These are phyloP conservation scores for Acanthochlamys bracteata DNA, from an alignment of 106 monocot species.

Conservation along the genomic window DNA sequence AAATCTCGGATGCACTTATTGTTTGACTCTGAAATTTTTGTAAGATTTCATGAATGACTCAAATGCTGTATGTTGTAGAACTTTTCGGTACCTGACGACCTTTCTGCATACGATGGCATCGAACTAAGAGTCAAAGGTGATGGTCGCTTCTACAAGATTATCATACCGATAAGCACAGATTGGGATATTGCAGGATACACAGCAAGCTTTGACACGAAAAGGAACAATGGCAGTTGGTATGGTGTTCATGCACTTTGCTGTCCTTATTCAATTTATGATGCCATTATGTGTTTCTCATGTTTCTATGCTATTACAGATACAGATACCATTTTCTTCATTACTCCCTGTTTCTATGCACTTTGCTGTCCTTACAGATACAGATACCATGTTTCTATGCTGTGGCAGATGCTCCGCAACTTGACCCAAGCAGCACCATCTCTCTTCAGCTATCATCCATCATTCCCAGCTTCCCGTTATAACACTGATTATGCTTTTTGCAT, in stretches of 20 bases:
- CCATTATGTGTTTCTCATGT: neutral
- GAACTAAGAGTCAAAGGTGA: slow-evolving; percentile 83
- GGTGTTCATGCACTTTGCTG: slow-evolving; percentile 2
- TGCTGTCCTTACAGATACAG: slow-evolving; percentile 72
- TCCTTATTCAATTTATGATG: neutral
- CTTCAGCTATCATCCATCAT: slow-evolving; percentile 35
- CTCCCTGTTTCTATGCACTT: slow-evolving; percentile 77
- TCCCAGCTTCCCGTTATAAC: neutral
- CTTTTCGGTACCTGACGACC: slow-evolving; percentile 76
- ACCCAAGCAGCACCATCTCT: slow-evolving; percentile 64
- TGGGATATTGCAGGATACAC: slow-evolving; percentile 95
- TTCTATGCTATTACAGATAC: slow-evolving; percentile 44
- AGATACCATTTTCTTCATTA: slow-evolving; percentile 78
- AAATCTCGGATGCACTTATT: too few species aligned
- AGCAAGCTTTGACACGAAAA: slow-evolving; percentile 77
- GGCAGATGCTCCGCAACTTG: slow-evolving; percentile 70
- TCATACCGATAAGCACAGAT: slow-evolving; percentile 66
- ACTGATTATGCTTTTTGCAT: too few species aligned
- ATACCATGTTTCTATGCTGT: slow-evolving; percentile 78
- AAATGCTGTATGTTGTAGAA: slow-evolving; percentile 54
- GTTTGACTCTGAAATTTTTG: too few species aligned
- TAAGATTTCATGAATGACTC: too few species aligned
- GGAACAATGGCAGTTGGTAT: slow-evolving; percentile 82
- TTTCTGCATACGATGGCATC: slow-evolving; percentile 94
- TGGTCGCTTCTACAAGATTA: slow-evolving; percentile 82